Evolutionary conservation across 1,284 basidiomycete species (phyloP), one percentile per base, ranked within the genome.

Genomic region (Fomitopsis schrenkii): DNA sequence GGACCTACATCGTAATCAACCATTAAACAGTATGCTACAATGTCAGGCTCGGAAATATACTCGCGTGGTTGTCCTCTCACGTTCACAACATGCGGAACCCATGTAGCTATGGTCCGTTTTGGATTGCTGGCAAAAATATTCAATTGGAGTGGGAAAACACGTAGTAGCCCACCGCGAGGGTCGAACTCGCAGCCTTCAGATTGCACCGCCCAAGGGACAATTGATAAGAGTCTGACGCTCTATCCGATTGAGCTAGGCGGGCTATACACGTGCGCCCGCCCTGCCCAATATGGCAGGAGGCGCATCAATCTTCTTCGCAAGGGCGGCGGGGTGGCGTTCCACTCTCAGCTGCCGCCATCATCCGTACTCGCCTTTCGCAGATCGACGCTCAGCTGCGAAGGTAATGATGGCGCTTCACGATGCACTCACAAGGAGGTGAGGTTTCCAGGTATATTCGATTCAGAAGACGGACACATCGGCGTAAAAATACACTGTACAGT

Each of bases 161-260:
- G 17, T n/a, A 65, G 26, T 87, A 90, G 88, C 87, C 88, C 88
- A 91, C 88, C 88, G 88, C 87, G 88, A 90, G 89, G 88, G 88
- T 91, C 89, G 88, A 91, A 91, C 88, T 90, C 87, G 87, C 88
- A 91, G 87, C 88, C 88, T 90, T 91, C 89, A 88, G 86, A 88
- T 66, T 66, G 44, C n/a, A n/a, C 44, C 44, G n/a, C 12, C 44
- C 41, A 42, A 42, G 41, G 41, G 22, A 22, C 2, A 1, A 22
- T 22, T 22, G 41, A 6, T 72, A 72, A 72, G 70, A 89, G 87
- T 88, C 88, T 88, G 86, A 88, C 86, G 88, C 87, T 90, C 87
- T 90, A 87, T 85, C 87, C 87, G 85, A 90, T 88, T 90, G 87
- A 90, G 88, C 87, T 88, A 88, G 85, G 86, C 85, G 81, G 86